These are phyloP conservation scores for Suillus weaverae DNA, from an alignment of 768 basidiomycete species.

Conservation along the genomic window DNA sequence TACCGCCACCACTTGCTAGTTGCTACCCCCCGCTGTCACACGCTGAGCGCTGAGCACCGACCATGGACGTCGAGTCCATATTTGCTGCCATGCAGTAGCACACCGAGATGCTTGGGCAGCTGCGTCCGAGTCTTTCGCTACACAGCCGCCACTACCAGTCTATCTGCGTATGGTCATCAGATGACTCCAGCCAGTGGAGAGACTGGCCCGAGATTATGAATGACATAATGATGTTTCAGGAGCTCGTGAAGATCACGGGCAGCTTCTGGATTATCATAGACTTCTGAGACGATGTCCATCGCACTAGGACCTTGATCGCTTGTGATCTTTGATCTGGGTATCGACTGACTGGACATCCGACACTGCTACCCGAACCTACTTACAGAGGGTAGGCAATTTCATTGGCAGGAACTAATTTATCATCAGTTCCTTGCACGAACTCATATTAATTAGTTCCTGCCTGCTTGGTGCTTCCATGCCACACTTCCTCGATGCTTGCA, in stretches of 20 bases:
- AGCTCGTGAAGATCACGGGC: not conserved
- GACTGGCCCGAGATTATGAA: not conserved
- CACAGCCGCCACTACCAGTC: too few species aligned
- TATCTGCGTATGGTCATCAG: not conserved
- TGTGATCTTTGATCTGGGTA: not conserved
- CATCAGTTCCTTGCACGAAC: not conserved
- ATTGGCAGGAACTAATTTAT: not conserved
- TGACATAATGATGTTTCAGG: not conserved
- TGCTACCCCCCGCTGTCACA: too few species aligned
- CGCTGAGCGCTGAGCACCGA: too few species aligned
- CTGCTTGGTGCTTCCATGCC: not conserved
- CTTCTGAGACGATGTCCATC: not conserved
- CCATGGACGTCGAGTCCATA: too few species aligned
- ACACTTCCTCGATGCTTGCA: not conserved
- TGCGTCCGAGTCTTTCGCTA: too few species aligned
- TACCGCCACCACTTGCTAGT: too few species aligned
- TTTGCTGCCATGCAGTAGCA: too few species aligned
- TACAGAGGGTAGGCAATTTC: not conserved
- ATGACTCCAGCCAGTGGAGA: not conserved
- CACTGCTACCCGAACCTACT: not conserved
- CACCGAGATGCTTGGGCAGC: too few species aligned
- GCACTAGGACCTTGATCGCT: not conserved
- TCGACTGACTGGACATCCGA: not conserved
- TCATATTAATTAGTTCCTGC: not conserved
- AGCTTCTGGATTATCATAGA: too few species aligned